Evolutionary conservation across 805 yeast genomes (phyloP).

Genomic region (Sugiyamaella chiloensis): DNA sequence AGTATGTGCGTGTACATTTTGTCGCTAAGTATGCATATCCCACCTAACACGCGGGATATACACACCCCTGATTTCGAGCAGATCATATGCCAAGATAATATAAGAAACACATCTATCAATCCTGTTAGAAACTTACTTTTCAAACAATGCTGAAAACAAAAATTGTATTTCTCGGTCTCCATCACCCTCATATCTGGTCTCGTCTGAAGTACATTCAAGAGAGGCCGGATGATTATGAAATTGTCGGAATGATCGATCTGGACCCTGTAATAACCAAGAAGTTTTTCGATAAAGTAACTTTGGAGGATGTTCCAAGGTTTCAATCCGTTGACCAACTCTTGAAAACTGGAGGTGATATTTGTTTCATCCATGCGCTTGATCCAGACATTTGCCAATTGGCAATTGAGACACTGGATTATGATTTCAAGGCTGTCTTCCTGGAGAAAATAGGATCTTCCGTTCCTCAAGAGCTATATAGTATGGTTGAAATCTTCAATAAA

Average conservation of each 20-base stretch:
- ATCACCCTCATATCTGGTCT: conserved; percentile 16
- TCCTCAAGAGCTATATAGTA: conserved; percentile 11
- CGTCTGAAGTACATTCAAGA: conserved; percentile 9
- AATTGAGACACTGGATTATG: conserved; percentile 6
- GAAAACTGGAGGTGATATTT: conserved; percentile 11
- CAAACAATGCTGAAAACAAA: background rate
- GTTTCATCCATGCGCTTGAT: conserved; percentile 15
- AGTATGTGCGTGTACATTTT: too few species aligned
- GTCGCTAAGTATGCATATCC: too few species aligned
- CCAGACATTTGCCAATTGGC: conserved; percentile 12
- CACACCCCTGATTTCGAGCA: too few species aligned
- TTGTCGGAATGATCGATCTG: conserved; percentile 9
- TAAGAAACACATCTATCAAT: conserved; percentile 6
- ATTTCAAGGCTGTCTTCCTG: conserved; percentile 12
- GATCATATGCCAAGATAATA: too few species aligned
- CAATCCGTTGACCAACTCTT: conserved; percentile 2
- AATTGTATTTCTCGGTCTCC: conserved; percentile 10
- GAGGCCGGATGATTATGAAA: conserved; percentile 5
- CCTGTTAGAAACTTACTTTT: too few species aligned
- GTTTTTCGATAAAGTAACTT: conserved; percentile 1
- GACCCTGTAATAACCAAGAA: background rate
- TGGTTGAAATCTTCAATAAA: conserved; percentile 3
- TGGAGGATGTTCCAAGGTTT: background rate
- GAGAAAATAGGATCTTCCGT: conserved; percentile 12
- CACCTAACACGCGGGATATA: too few species aligned